Evolutionary conservation across 192 early-diverging fungal genomes (phyloP), one percentile per base, ranked within the genome.

Genomic region (Coemansia nantahalensis): DNA sequence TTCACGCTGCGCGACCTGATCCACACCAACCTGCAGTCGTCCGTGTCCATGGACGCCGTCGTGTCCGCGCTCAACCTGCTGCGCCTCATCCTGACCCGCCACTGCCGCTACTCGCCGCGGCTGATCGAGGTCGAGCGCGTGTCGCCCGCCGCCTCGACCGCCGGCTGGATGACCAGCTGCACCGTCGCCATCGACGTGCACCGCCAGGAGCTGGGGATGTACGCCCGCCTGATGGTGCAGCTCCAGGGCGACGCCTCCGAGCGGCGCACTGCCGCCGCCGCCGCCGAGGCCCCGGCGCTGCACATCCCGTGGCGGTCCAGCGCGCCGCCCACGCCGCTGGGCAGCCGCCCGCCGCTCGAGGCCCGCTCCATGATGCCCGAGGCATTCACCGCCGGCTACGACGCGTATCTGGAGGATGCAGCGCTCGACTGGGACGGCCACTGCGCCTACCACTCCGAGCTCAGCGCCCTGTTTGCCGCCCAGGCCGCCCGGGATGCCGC

Each of bases 1-100:
- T 91, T 91, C 56, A 91, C 82, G 4, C 77, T 91, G 28, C 84
- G 86, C 51, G 89, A 91, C 47, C 73, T 98, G 3, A 79, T 98
- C 15, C 81, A 94, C 38, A 90, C 90, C 6, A 89, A 95, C 28
- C 73, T 98, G 31, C 84, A 87, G 53, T 95, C 95, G 2, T 77
- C 88, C 14, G 65, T 76, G 1, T 94, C 91, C 0, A 89, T 87
- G 48, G 82, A 88, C 23, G 90, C 93, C 6, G 90, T 94, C 4
- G 88, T 89, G 44, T 86, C 86, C 1, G 86, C 90, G 0, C 74
- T 95, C 14, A 92, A 88, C 45, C 58, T 98, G 23, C 65, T 95
- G 23, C 83, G 85, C 10, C 79, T 84, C 0, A 43, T 94, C 1
- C 85, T 98, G 32, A 68, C 78, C 8, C 77, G 82, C 19, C 89